Conservation (phyloP, 306 rosid species). For the Dalbergia cultrata region DNA sequence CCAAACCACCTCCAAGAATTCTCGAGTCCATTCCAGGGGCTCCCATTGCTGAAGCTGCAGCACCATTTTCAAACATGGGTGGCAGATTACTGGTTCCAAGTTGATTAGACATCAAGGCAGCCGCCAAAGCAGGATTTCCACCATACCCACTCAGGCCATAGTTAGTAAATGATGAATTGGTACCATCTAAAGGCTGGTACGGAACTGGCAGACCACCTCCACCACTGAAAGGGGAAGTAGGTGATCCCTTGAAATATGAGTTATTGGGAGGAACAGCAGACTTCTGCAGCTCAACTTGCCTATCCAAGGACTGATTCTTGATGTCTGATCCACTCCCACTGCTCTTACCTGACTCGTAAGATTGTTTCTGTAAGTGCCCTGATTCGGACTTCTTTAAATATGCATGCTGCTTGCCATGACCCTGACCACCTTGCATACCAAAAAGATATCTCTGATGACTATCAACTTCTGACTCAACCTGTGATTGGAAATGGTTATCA, state of each 20-base stretch:
- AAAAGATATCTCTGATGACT: slow-evolving; percentile 74
- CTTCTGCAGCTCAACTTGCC: slow-evolving; percentile 71
- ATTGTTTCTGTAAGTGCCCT: slow-evolving; percentile 57
- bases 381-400: slow-evolving; percentile 80
- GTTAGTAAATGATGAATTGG: slow-evolving; percentile 70
- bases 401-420: slow-evolving; percentile 68
- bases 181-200: slow-evolving; percentile 75
- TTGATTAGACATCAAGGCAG: slow-evolving; percentile 91
- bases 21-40: slow-evolving; percentile 82
- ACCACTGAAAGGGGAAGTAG: slow-evolving; percentile 64
- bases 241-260: slow-evolving; percentile 71
- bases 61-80: slow-evolving; percentile 75
- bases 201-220: slow-evolving; percentile 69
- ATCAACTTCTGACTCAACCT: slow-evolving; percentile 67
- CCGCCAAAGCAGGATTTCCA: slow-evolving; percentile 74
- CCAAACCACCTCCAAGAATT: slow-evolving; percentile 73
- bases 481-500: slow-evolving; percentile 70
- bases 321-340: slow-evolving; percentile 60
- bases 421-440: slow-evolving; percentile 84
- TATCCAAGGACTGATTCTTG: slow-evolving; percentile 56
- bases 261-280: slow-evolving; percentile 56
- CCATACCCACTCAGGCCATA: slow-evolving; percentile 76
- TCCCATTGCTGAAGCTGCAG: slow-evolving; percentile 78
- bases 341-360: slow-evolving; percentile 64
- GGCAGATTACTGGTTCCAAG: slow-evolving; percentile 80